phyloP scores from a whole-genome alignment of 169 alveolate genomes.

The Babesia gibsoni region DNA sequence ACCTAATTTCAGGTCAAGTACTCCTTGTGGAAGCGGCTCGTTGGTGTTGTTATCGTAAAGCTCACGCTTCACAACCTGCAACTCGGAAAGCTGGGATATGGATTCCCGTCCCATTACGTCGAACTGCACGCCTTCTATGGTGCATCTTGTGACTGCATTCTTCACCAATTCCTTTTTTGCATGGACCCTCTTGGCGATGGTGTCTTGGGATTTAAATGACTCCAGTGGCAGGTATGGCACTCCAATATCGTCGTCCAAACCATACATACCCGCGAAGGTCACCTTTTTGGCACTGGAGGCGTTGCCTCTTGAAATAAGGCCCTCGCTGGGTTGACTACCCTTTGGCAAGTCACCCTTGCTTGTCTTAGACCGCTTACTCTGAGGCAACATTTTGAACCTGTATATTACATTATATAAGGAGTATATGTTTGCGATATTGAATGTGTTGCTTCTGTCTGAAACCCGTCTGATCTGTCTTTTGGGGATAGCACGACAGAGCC shows the following conservation, averaged over 20 bases:
- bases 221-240: too few species aligned
- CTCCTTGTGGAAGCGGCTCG: slow-evolving; percentile 79
- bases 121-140: slow-evolving; percentile 77
- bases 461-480: too few species aligned
- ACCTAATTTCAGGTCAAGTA: slow-evolving; percentile 72
- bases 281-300: too few species aligned
- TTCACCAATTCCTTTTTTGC: slow-evolving; percentile 42
- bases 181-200: background rate
- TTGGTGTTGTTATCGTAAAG: slow-evolving; percentile 72
- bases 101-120: slow-evolving; percentile 77
- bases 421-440: background rate
- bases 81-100: slow-evolving; percentile 74
- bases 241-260: too few species aligned
- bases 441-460: too few species aligned
- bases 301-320: too few species aligned
- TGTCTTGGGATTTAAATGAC: too few species aligned
- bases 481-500: too few species aligned
- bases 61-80: slow-evolving; percentile 74
- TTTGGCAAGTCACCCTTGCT: too few species aligned
- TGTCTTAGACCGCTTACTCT: background rate
- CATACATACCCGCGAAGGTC: too few species aligned
- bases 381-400: background rate
- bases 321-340: too few species aligned
- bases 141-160: slow-evolving; percentile 18
- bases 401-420: background rate